A percentile compares a stretch with the other conserved stretches of the same genome.
Evolutionary conservation across 2,329 filamentous ascomycete genomes (phyloP).

Genomic region (Aspergillus felis): DNA sequence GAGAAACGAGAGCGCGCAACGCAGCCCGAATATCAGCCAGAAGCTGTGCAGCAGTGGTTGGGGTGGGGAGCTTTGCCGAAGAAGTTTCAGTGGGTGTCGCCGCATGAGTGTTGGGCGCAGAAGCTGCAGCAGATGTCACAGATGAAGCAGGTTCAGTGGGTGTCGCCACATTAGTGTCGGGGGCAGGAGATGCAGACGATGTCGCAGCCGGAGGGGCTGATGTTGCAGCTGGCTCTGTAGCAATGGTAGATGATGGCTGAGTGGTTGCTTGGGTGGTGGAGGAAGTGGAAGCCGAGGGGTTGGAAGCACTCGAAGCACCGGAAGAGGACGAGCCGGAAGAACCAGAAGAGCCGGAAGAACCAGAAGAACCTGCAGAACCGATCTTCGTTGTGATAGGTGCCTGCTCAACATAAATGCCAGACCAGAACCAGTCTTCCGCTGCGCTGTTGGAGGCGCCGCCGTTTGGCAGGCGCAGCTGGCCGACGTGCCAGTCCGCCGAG

Average conservation of each 20-base stretch:
- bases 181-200: too few species aligned
- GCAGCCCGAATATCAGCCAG: neutral
- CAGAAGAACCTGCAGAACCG: neutral
- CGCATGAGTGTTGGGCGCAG: neutral
- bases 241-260: neutral
- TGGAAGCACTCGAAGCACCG: neutral
- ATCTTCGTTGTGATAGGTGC: constrained; percentile 19
- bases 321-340: neutral
- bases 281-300: neutral
- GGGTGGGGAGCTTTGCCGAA: neutral
- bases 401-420: constrained; percentile 66
- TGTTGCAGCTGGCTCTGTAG: neutral
- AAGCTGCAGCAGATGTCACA: too few species aligned
- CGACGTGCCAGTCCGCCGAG: constrained; percentile 69
- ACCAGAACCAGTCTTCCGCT: constrained; percentile 67
- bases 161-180: too few species aligned
- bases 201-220: neutral
- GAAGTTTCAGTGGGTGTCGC: neutral
- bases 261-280: neutral
- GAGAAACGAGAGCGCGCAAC: neutral
- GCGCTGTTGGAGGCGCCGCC: constrained; percentile 45
- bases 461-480: constrained; percentile 62
- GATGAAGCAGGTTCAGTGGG: too few species aligned
- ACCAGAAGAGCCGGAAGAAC: neutral
- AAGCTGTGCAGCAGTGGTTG: neutral